Percentiles rank a stretch among this genome's conserved stretches.
Conservation (phyloP, 768 basidiomycete species). For the Lentinula guzmanii region DNA sequence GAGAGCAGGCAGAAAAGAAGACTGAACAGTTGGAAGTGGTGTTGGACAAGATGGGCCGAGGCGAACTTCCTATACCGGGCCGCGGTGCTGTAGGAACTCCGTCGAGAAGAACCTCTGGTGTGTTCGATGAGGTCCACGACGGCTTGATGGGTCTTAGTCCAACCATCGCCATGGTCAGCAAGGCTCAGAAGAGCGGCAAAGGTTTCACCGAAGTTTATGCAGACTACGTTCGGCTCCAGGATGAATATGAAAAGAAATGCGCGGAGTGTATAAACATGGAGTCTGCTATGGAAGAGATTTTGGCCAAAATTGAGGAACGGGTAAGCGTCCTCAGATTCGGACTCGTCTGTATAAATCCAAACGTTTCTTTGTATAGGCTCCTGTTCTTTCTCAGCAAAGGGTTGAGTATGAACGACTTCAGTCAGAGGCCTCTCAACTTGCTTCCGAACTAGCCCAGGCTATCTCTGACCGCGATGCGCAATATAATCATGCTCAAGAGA, state of each 20-base stretch:
- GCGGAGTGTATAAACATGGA: slow-evolving; percentile 85
- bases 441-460: slow-evolving; percentile 70
- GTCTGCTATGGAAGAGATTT: slow-evolving; percentile 67
- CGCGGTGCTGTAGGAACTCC: slow-evolving; percentile 46
- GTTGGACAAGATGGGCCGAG: slow-evolving; percentile 64
- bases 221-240: slow-evolving; percentile 83
- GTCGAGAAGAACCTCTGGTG: slow-evolving; percentile 28
- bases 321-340: slow-evolving; percentile 35
- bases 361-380: slow-evolving; percentile 51
- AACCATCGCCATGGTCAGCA: slow-evolving; percentile 81
- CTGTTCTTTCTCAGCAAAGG: slow-evolving; percentile 84
- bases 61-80: slow-evolving; percentile 59
- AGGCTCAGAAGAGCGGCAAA: slow-evolving; percentile 75
- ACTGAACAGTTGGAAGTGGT: slow-evolving; percentile 68
- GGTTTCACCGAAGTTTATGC: slow-evolving; percentile 94
- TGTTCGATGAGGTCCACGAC: slow-evolving; percentile 39
- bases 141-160: slow-evolving; percentile 74
- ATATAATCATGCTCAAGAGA: slow-evolving; percentile 47
- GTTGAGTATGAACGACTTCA: slow-evolving; percentile 82
- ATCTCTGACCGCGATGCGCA: slow-evolving; percentile 72
- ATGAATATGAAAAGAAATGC: slow-evolving; percentile 70
- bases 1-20: slow-evolving; percentile 67
- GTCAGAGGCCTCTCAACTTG: slow-evolving; percentile 74
- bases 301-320: slow-evolving; percentile 88
- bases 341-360: background rate